These are phyloP conservation scores for Candolleomyces efflorescens DNA, from an alignment of 768 basidiomycete species.

Conservation along the genomic window DNA sequence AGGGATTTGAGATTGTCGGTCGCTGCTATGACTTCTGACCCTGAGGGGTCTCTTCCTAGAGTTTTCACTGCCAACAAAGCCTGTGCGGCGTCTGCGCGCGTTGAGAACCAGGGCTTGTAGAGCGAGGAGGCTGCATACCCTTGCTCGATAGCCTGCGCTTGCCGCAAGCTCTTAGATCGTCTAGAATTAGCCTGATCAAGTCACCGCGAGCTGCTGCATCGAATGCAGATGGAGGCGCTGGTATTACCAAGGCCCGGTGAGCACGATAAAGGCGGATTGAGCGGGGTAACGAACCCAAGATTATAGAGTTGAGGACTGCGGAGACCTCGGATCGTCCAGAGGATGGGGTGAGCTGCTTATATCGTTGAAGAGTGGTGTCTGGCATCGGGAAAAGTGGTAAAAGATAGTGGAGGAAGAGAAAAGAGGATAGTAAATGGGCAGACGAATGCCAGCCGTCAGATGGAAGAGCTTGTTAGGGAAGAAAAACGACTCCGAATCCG, in stretches of 20 bases:
- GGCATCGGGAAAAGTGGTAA: slow-evolving; percentile 33
- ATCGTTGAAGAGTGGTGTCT: slow-evolving; percentile 36
- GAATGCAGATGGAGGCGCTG: slow-evolving; percentile 47
- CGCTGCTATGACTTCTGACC: slow-evolving; percentile 57
- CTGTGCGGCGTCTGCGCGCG: slow-evolving; percentile 53
- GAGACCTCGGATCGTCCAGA: slow-evolving; percentile 44
- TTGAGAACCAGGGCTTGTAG: slow-evolving; percentile 3
- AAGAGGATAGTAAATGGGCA: slow-evolving; percentile 1
- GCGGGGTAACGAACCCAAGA: slow-evolving; percentile 35
- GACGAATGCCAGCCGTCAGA: not conserved
- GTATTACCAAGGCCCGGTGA: not conserved
- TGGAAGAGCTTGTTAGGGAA: slow-evolving; percentile 3
- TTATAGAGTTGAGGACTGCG: slow-evolving; percentile 45
- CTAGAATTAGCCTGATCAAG: slow-evolving; percentile 55
- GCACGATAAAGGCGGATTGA: not conserved
- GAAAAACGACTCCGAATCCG: not conserved
- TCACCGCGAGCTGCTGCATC: slow-evolving; percentile 43
- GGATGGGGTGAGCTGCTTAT: slow-evolving; percentile 42
- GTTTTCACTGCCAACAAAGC: slow-evolving; percentile 73
- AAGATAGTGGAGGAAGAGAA: slow-evolving; percentile 1
- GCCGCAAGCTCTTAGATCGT: slow-evolving; percentile 48
- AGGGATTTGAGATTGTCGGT: slow-evolving; percentile 54
- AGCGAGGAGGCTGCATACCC: slow-evolving; percentile 34
- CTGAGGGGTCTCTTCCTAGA: slow-evolving; percentile 65
- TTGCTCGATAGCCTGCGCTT: slow-evolving; percentile 49